Percentiles rank a stretch among this genome's conserved stretches.
Evolutionary conservation across 129 eudicot genomes (phyloP).

Genomic region (Tanacetum coccineum): DNA sequence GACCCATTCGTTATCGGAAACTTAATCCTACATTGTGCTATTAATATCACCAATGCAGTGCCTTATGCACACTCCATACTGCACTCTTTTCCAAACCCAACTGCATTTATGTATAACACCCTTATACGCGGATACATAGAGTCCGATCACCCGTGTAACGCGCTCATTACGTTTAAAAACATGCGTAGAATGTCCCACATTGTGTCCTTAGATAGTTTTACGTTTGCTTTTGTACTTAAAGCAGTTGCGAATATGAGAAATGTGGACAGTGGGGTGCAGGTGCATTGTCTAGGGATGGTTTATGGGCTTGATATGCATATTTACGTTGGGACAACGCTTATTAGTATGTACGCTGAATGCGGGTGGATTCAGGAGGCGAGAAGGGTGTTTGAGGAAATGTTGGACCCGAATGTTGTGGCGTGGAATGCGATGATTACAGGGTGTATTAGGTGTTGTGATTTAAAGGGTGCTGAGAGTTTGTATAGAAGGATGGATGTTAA

Average conservation of each 20-base stretch:
- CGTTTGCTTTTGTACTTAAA: constrained; percentile 40
- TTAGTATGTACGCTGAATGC: constrained; percentile 42
- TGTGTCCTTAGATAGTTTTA: constrained; percentile 28
- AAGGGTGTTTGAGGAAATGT: constrained; percentile 43
- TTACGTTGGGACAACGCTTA: constrained; percentile 38
- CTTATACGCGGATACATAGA: constrained; percentile 33
- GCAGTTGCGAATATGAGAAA: constrained; percentile 32
- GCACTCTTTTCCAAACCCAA: constrained; percentile 31
- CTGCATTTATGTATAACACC: constrained; percentile 44
- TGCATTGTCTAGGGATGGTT: constrained; percentile 22
- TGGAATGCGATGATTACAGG: constrained; percentile 44
- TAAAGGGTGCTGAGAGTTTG: constrained; percentile 32
- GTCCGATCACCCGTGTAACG: constrained; percentile 32
- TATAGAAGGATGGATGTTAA: constrained; percentile 31
- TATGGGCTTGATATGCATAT: constrained; percentile 38
- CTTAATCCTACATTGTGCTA: constrained; percentile 34
- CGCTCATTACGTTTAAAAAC: constrained; percentile 29
- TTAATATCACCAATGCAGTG: constrained; percentile 27
- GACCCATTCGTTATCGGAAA: constrained; percentile 30
- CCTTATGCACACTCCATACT: constrained; percentile 35
- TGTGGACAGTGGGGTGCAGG: constrained; percentile 27
- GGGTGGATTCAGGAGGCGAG: constrained; percentile 24
- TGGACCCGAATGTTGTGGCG: constrained; percentile 33
- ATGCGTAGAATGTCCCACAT: constrained; percentile 27
- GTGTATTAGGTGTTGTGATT: constrained; percentile 33